These are phyloP conservation scores for Alternaria arborescens DNA, from an alignment of 2,329 filamentous ascomycete genomes.

Conservation along the genomic window DNA sequence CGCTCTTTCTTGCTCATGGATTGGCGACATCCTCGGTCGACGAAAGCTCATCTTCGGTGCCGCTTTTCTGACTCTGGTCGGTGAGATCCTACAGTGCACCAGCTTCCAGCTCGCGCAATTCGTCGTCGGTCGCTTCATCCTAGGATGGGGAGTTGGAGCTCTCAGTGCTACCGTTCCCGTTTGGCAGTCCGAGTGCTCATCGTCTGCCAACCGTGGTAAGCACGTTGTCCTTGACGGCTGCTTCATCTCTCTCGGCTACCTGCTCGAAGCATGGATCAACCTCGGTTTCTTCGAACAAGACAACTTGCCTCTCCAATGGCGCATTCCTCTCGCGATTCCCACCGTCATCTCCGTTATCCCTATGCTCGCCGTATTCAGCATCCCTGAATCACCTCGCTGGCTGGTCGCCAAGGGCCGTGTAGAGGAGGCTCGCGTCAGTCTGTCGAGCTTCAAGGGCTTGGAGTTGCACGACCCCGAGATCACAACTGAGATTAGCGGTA, in stretches of 20 bases:
- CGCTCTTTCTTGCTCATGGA: conserved; percentile 55
- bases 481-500: conserved; percentile 69
- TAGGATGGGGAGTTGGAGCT: conserved; percentile 56
- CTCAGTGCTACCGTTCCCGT: conserved; percentile 57
- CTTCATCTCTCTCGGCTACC: conserved; percentile 58
- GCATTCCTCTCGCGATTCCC: conserved; percentile 73
- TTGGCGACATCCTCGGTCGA: conserved; percentile 58
- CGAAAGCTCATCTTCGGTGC: conserved; percentile 56
- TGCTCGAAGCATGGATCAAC: conserved; percentile 59
- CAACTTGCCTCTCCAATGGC: conserved; percentile 67
- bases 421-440: conserved; percentile 66
- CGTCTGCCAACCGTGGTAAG: conserved; percentile 51
- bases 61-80: conserved; percentile 53
- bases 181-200: conserved; percentile 56
- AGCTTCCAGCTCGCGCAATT: conserved; percentile 59
- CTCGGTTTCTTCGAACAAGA: conserved; percentile 67
- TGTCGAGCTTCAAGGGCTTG: conserved; percentile 54
- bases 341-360: conserved; percentile 65
- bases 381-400: conserved; percentile 76
- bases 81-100: conserved; percentile 55
- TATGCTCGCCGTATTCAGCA: conserved; percentile 67
- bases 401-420: conserved; percentile 71
- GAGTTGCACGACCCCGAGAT: conserved; percentile 61
- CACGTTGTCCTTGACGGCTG: conserved; percentile 56
- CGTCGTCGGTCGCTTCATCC: conserved; percentile 56